Evolutionary conservation across 345 rosid species (phyloP), one percentile per base, ranked within the genome.

Genomic region (Acer campestre): DNA sequence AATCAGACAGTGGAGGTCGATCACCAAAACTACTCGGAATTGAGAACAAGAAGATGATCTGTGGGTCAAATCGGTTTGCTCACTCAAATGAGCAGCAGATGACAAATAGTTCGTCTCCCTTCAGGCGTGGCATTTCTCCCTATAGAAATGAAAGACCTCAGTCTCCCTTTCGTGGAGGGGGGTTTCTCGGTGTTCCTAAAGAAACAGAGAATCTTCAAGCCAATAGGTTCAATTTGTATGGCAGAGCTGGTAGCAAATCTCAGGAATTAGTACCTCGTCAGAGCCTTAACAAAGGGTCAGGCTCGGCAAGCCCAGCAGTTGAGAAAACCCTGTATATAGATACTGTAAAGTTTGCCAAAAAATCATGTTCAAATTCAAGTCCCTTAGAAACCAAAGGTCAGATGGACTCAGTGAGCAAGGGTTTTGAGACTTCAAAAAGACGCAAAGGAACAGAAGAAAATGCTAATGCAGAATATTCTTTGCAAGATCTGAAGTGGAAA

Each of bases 251-350:
- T 73, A 81, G 89, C 83, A 79, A 17, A 67, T 90, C 86, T 44
- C 90, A 87, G 78, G 97, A 90, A 77, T 80, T 90, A 55, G 71
- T 74, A 25, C 70, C 79, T 7, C 75, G 35, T 31, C 79, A 53
- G 68, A 67, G 77, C 70, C 64, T 77, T 68, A 87, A 77, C 75
- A 81, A 31, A 61, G 82, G 86, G 31, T 79, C 81, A 18, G 70
- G 75, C 78, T 85, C 87, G 0, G 61, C 7, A 23, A 89, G 86
- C 80, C 92, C 89, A 31, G 74, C 85, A 53, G 77, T 77, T 56
- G 98, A 90, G 87, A 92, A 86, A 82, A 89, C 93, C 3, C 58
- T 91, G 71, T 83, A 91, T 80, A 86, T 93, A 1, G 92, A 95
- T 81, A 84, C 91, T 10, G 88, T 83, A 75, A 87, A 84, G 68